A percentile compares a stretch with the other conserved stretches of the same genome.
phyloP scores from a whole-genome alignment of 805 yeast genomes.

The Candida dendrica region DNA sequence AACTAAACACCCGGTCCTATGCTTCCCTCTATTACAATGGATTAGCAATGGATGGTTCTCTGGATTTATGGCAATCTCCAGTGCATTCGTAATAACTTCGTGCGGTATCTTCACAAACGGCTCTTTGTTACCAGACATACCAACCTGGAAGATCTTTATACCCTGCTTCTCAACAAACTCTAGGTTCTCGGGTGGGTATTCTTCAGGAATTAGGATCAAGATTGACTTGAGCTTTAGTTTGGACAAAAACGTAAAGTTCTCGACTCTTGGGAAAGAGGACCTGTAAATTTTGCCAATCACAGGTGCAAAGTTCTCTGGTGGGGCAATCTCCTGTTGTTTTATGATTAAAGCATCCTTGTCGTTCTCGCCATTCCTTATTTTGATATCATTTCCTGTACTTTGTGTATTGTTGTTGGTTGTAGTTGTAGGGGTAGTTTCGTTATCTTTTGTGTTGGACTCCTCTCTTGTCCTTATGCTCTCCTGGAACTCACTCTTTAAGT shows the following conservation, averaged over 20 bases:
- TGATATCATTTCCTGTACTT: not conserved
- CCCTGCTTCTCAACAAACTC: slow-evolving; percentile 54
- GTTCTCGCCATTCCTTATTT: not conserved
- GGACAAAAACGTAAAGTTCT: slow-evolving; percentile 66
- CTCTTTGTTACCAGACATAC: slow-evolving; percentile 92
- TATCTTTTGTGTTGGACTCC: not conserved
- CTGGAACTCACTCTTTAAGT: not conserved
- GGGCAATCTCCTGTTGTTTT: slow-evolving; percentile 12
- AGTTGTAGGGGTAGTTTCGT: no score
- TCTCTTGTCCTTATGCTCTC: not conserved
- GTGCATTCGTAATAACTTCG: slow-evolving; percentile 68
- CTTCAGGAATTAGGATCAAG: slow-evolving; percentile 84
- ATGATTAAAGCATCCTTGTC: not conserved
- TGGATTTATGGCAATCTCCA: slow-evolving; percentile 76
- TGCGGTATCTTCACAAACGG: slow-evolving; percentile 77
- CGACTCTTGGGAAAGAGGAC: slow-evolving; percentile 83
- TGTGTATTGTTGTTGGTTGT: no score
- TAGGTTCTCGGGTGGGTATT: slow-evolving; percentile 72
- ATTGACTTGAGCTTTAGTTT: slow-evolving; percentile 63
- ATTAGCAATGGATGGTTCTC: slow-evolving; percentile 85
- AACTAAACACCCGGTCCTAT: slow-evolving; percentile 91
- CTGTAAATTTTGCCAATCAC: slow-evolving; percentile 77
- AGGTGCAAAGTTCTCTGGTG: slow-evolving; percentile 90
- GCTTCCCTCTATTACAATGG: slow-evolving; percentile 96
- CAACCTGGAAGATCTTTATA: slow-evolving; percentile 76